A percentile compares a stretch with the other conserved stretches of the same genome.
phyloP scores from a whole-genome alignment of 805 yeast species.

The Saturnispora sanitii region DNA sequence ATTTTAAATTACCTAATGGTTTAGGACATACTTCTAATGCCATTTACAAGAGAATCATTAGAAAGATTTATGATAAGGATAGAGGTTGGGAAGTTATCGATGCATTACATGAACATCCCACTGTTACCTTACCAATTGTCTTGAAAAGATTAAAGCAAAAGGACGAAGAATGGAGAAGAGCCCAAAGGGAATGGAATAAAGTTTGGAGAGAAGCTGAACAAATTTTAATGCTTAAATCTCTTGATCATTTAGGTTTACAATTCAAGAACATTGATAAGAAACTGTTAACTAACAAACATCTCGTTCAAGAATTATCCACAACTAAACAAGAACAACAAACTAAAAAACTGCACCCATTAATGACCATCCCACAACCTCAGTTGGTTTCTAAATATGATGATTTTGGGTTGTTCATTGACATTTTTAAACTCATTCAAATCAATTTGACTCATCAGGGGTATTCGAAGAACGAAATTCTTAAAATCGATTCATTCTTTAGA shows the following conservation, averaged over 20 bases:
- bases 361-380: conserved; percentile 76
- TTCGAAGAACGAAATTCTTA: conserved; percentile 72
- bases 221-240: conserved; percentile 82
- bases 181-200: conserved; percentile 97
- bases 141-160: conserved; percentile 89
- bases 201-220: conserved; percentile 98
- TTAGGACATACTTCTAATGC: conserved; percentile 86
- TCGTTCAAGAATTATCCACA: conserved; percentile 85
- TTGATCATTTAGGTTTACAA: conserved; percentile 91
- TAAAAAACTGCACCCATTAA: conserved; percentile 74
- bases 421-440: conserved; percentile 53
- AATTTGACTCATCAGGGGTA: conserved; percentile 64
- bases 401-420: conserved; percentile 60
- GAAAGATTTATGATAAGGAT: conserved; percentile 88
- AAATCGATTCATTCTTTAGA: conserved; percentile 59
- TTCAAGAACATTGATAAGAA: conserved; percentile 96
- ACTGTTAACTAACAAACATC: conserved; percentile 76
- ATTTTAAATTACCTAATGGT: conserved; percentile 84
- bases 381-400: conserved; percentile 53
- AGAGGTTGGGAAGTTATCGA: conserved; percentile 94
- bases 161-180: conserved; percentile 97
- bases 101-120: conserved; percentile 91
- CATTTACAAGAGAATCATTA: conserved; percentile 85
- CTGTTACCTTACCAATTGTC: conserved; percentile 89
- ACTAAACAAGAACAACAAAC: conserved; percentile 86